These are phyloP conservation scores for Fusarium transvaalense DNA, from an alignment of 2,329 filamentous ascomycete genomes.

Conservation along the genomic window DNA sequence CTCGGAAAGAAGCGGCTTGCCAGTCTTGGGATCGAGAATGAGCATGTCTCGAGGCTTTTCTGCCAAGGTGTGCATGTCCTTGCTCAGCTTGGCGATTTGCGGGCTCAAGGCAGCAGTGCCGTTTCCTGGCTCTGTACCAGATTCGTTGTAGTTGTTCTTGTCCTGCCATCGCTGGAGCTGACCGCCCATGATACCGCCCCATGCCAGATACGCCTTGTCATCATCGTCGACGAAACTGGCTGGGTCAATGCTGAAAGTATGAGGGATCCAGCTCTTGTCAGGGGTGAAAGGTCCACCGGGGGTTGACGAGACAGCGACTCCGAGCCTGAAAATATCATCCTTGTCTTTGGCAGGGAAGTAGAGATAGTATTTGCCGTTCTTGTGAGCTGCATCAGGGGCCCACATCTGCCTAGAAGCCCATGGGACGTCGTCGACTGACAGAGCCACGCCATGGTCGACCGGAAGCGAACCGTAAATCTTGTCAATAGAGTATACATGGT, in stretches of 20 bases:
- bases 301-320: slow-evolving; percentile 18
- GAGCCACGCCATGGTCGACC: slow-evolving; percentile 11
- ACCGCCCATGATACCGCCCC: slow-evolving; percentile 19
- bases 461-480: slow-evolving; percentile 15
- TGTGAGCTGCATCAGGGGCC: slow-evolving; percentile 25
- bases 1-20: slow-evolving; percentile 16
- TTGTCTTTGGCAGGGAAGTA: slow-evolving; percentile 32
- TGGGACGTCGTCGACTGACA: slow-evolving; percentile 10
- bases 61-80: slow-evolving; percentile 23
- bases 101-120: slow-evolving; percentile 10
- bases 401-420: slow-evolving; percentile 25
- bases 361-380: slow-evolving; percentile 32
- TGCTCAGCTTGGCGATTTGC: slow-evolving; percentile 23
- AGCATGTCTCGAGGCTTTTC: slow-evolving; percentile 23
- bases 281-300: slow-evolving; percentile 21
- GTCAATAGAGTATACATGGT: slow-evolving; percentile 23
- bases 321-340: slow-evolving; percentile 24
- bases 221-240: slow-evolving; percentile 18
- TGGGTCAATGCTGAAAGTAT: slow-evolving; percentile 22
- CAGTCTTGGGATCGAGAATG: slow-evolving; percentile 18
- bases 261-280: slow-evolving; percentile 26
- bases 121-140: slow-evolving; percentile 11
- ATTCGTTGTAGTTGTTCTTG: slow-evolving; percentile 17
- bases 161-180: slow-evolving; percentile 28
- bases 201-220: neutral